Evolutionary conservation across 2,329 filamentous ascomycete genomes (phyloP).

Genomic region (Bertia moriformis): DNA sequence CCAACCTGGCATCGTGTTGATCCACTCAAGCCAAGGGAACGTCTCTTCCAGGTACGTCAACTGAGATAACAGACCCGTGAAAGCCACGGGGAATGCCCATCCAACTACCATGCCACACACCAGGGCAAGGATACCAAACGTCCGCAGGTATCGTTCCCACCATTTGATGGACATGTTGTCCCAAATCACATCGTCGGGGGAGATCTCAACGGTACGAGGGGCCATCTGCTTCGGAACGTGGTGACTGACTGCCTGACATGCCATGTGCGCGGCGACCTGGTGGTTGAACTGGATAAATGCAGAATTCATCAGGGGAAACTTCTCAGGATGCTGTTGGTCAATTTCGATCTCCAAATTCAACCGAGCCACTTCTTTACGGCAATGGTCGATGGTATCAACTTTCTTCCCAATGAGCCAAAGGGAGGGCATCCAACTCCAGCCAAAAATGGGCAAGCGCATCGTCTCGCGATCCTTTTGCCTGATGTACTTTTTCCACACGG

Average conservation of each 20-base stretch:
- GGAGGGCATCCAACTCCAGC: slow-evolving; percentile 57
- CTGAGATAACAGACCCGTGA: slow-evolving; percentile 71
- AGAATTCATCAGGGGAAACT: slow-evolving; percentile 84
- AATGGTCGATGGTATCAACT: slow-evolving; percentile 88
- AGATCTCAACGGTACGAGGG: slow-evolving; percentile 82
- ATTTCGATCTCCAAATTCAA: slow-evolving; percentile 84
- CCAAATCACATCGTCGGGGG: slow-evolving; percentile 85
- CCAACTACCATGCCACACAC: slow-evolving; percentile 67
- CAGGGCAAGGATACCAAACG: slow-evolving; percentile 45
- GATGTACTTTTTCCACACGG: slow-evolving; percentile 54
- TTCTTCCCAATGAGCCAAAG: slow-evolving; percentile 74
- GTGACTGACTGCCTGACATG: slow-evolving; percentile 79
- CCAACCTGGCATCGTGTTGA: slow-evolving; percentile 42
- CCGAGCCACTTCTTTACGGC: slow-evolving; percentile 70
- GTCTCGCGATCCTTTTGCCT: slow-evolving; percentile 72
- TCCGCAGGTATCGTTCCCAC: slow-evolving; percentile 77
- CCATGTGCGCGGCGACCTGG: slow-evolving; percentile 95
- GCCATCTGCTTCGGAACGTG: slow-evolving; percentile 89
- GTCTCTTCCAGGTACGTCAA: slow-evolving; percentile 53
- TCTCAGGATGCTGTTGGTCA: slow-evolving; percentile 73
- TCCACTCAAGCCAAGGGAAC: slow-evolving; percentile 57
- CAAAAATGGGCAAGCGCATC: slow-evolving; percentile 66
- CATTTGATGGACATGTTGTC: slow-evolving; percentile 91
- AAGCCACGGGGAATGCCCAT: slow-evolving; percentile 82
- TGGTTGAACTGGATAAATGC: slow-evolving; percentile 98